phyloP scores from a whole-genome alignment of 306 rosid genomes.

The Canavalia ensiformis region DNA sequence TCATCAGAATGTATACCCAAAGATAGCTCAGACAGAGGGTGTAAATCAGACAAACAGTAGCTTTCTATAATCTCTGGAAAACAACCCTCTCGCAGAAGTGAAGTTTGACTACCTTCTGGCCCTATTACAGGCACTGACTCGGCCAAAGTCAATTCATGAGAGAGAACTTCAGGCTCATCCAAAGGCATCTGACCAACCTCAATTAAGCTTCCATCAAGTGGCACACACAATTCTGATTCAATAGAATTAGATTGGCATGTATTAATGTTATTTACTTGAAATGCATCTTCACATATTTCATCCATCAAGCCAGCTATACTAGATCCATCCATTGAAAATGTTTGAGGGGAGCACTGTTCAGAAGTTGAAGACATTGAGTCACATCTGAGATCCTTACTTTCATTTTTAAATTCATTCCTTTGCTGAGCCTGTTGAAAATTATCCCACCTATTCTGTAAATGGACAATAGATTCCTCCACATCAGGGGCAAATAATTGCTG shows the following conservation, averaged over 20 bases:
- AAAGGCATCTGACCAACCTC: constrained; percentile 51
- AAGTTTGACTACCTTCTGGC: constrained; percentile 63
- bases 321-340: constrained; percentile 56
- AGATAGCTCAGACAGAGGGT: constrained; percentile 66
- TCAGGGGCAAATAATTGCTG: constrained; percentile 96
- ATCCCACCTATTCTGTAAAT: constrained; percentile 95
- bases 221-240: constrained; percentile 55
- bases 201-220: constrained; percentile 60
- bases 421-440: constrained; percentile 80
- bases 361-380: constrained; percentile 57
- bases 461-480: constrained; percentile 88
- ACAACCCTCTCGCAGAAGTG: constrained; percentile 61
- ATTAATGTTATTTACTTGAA: constrained; percentile 57
- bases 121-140: constrained; percentile 62
- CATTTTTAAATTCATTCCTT: constrained; percentile 56
- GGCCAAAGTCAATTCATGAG: constrained; percentile 50
- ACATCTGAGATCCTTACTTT: constrained; percentile 39
- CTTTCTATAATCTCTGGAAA: constrained; percentile 78
- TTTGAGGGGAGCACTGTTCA: constrained; percentile 53
- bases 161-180: constrained; percentile 59
- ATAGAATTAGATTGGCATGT: constrained; percentile 52
- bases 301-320: constrained; percentile 75
- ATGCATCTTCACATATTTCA: constrained; percentile 91
- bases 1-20: constrained; percentile 62
- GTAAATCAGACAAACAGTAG: constrained; percentile 72